A percentile compares a stretch with the other conserved stretches of the same genome.
Conservation (phyloP, 1,284 basidiomycete species). For the Sphaerobolus stellatus region DNA sequence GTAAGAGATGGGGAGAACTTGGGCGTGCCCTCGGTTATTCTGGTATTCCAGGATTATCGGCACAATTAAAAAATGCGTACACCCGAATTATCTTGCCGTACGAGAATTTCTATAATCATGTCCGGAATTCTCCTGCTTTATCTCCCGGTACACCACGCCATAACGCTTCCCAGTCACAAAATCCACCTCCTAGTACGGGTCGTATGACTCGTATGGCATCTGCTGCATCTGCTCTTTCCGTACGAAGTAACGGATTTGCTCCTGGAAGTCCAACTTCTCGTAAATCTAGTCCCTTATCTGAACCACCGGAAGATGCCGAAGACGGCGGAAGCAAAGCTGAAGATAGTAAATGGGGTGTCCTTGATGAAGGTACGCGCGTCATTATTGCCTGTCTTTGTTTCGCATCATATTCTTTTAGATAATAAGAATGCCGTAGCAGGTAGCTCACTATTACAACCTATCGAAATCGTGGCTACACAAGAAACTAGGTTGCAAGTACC, state of each 20-base stretch:
- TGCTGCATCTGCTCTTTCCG: conserved; percentile 10
- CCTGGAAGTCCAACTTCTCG: conserved; percentile 60
- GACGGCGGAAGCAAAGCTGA: conserved; percentile 42
- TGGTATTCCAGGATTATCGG: conserved; percentile 78
- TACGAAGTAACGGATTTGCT: conserved; percentile 14
- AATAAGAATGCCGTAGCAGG: conserved; percentile 1
- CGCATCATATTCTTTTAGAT: not conserved
- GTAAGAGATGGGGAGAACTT: conserved; percentile 85
- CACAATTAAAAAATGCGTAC: conserved; percentile 89
- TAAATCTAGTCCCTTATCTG: conserved; percentile 76
- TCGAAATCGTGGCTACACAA: conserved; percentile 8
- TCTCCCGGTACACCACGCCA: conserved; percentile 35
- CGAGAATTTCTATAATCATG: conserved; percentile 83
- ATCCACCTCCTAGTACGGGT: conserved; percentile 22
- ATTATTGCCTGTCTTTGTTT: not conserved
- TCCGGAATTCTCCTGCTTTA: conserved; percentile 59
- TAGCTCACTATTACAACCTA: conserved; percentile 4
- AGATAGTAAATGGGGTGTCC: conserved; percentile 10
- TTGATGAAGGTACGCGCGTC: not conserved
- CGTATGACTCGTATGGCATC: conserved; percentile 41
- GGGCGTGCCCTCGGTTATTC: conserved; percentile 81
- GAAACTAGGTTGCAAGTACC: conserved; percentile 13
- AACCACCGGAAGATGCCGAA: conserved; percentile 73
- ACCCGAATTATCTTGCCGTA: conserved; percentile 90
- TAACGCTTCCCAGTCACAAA: conserved; percentile 32